A percentile compares a stretch with the other conserved stretches of the same genome.
phyloP scores from a whole-genome alignment of 306 rosid genomes.

The Cucurbita argyrosperma region DNA sequence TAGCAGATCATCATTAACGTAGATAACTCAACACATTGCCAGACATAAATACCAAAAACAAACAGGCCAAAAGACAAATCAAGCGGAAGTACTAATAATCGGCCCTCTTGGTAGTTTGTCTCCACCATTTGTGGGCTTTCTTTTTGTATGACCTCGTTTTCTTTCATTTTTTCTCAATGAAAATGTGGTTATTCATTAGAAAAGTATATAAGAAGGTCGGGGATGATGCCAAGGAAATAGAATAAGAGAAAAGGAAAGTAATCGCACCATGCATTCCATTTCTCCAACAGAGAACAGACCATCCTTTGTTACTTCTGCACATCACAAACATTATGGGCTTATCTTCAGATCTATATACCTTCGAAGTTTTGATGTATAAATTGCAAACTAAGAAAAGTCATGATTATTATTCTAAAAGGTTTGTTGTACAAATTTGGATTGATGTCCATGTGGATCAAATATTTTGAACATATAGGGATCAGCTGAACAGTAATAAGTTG shows the following conservation, averaged over 20 bases:
- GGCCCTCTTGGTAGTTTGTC: neutral
- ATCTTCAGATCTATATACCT: slow-evolving; percentile 1
- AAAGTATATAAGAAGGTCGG: neutral
- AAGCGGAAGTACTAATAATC: neutral
- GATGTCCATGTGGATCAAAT: neutral
- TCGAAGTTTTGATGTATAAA: neutral
- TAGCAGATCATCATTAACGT: neutral
- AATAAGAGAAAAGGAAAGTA: slow-evolving; percentile 6
- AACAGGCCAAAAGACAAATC: neutral
- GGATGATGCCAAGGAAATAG: neutral
- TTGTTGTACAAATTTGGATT: neutral
- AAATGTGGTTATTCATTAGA: neutral
- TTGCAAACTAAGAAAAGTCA: neutral
- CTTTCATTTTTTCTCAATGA: neutral
- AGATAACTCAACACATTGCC: neutral
- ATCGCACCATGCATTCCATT: slow-evolving; percentile 98
- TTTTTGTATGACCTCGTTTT: neutral
- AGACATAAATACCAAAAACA: neutral
- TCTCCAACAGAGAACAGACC: slow-evolving; percentile 98
- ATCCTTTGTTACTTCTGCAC: slow-evolving; percentile 91
- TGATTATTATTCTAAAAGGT: neutral
- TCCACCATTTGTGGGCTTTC: neutral
- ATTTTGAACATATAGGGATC: neutral
- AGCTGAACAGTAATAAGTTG: neutral
- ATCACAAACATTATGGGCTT: slow-evolving; percentile 16